These are phyloP conservation scores for Phytophthora meadii DNA, from an alignment of 352 stramenopile species.

Conservation along the genomic window DNA sequence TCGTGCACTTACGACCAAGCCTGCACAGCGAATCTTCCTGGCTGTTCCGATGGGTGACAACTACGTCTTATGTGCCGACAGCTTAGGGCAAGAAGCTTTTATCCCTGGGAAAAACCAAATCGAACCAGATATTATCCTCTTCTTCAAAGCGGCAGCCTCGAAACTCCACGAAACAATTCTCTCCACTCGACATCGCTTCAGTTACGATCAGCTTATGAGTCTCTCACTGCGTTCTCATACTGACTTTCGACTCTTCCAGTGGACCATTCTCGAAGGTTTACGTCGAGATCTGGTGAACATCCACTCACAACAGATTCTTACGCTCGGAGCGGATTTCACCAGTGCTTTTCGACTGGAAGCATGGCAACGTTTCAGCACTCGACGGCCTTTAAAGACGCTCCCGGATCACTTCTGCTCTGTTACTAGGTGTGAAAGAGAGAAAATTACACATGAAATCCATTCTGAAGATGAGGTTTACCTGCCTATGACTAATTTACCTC, in stretches of 20 bases:
- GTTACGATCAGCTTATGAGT: constrained; percentile 54
- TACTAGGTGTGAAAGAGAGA: constrained; percentile 44
- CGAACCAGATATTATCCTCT: constrained; percentile 61
- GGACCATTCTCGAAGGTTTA: constrained; percentile 49
- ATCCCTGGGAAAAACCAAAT: constrained; percentile 31
- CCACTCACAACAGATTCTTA: constrained; percentile 75
- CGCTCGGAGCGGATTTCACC: constrained; percentile 72
- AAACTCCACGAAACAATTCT: constrained; percentile 48
- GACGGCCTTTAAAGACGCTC: constrained; percentile 33
- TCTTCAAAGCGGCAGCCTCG: constrained; percentile 45
- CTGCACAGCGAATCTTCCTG: constrained; percentile 45
- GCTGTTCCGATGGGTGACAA: constrained; percentile 58
- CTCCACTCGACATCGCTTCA: constrained; percentile 42
- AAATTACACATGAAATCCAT: constrained; percentile 58
- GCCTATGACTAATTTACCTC: constrained; percentile 80
- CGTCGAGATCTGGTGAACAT: constrained; percentile 55
- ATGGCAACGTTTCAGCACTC: constrained; percentile 55
- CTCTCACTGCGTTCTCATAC: constrained; percentile 41
- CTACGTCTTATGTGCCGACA: constrained; percentile 66
- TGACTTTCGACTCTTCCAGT: constrained; percentile 49
- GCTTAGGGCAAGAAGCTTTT: constrained; percentile 58
- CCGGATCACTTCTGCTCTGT: constrained; percentile 64
- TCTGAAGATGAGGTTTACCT: constrained; percentile 49
- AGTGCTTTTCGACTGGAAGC: constrained; percentile 52
- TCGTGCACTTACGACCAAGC: constrained; percentile 36